phyloP scores from a whole-genome alignment of 352 stramenopile species.

The Phytophthora pisi region DNA sequence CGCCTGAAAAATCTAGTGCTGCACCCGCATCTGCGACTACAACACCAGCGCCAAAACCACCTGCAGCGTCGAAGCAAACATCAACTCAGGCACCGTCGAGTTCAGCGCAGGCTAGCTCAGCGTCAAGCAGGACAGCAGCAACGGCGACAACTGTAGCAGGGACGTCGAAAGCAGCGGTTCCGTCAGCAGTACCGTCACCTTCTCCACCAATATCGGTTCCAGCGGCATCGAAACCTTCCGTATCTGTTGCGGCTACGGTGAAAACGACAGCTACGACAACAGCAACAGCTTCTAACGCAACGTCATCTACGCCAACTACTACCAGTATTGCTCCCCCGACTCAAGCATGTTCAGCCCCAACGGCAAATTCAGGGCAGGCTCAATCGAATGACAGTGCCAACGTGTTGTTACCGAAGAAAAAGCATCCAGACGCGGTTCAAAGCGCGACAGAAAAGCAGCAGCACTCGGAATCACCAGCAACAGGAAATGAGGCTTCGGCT shows the following conservation, averaged over 20 bases:
- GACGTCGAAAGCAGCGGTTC: not conserved
- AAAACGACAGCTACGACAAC: not conserved
- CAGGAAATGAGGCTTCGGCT: not conserved
- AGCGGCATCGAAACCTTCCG: not conserved
- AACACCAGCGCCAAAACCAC: not conserved
- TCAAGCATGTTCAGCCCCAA: not conserved
- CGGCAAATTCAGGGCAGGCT: not conserved
- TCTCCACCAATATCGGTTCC: not conserved
- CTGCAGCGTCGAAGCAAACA: not conserved
- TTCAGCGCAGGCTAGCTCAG: not conserved
- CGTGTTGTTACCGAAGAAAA: slow-evolving; percentile 38
- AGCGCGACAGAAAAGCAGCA: slow-evolving; percentile 1
- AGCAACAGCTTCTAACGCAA: not conserved
- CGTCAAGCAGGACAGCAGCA: not conserved
- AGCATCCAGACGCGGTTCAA: slow-evolving; percentile 6
- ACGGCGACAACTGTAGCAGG: not conserved
- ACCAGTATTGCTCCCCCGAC: not conserved
- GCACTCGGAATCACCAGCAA: slow-evolving; percentile 7
- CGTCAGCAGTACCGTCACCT: not conserved
- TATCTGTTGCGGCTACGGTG: not conserved
- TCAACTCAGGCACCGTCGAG: not conserved
- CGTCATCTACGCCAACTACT: not conserved
- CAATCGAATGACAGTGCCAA: slow-evolving; percentile 13
- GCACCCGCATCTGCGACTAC: slow-evolving; percentile 1
- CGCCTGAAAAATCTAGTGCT: not conserved